Conservation (phyloP, 2,329 filamentous ascomycete species). For the Clarireedia hainanense region DNA sequence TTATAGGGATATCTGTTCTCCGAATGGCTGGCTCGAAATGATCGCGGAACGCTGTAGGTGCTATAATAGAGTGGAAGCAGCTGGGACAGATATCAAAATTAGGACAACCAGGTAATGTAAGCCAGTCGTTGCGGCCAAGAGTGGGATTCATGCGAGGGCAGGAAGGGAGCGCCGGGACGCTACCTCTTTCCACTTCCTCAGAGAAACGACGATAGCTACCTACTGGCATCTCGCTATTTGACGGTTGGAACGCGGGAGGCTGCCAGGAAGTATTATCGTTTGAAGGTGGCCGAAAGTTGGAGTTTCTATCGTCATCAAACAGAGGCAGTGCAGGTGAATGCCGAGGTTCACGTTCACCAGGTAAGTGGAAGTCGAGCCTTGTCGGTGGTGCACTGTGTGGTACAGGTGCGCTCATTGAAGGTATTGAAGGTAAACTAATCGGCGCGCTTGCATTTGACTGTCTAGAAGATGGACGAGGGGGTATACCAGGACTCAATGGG, state of each 20-base stretch:
- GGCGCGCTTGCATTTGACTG: slow-evolving; percentile 10
- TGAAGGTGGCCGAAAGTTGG: slow-evolving; percentile 9
- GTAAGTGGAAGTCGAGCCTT: slow-evolving; percentile 14
- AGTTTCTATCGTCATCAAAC: slow-evolving; percentile 13
- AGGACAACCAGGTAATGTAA: slow-evolving; percentile 62
- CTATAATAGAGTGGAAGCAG: slow-evolving; percentile 67
- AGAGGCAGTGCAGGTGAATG: slow-evolving; percentile 14
- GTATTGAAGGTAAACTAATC: slow-evolving; percentile 10
- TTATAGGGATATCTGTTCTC: slow-evolving; percentile 49
- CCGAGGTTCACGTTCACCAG: slow-evolving; percentile 18
- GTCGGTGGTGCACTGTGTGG: slow-evolving; percentile 14
- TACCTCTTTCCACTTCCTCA: slow-evolving; percentile 40
- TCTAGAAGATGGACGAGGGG: slow-evolving; percentile 15
- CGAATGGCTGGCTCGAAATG: slow-evolving; percentile 56
- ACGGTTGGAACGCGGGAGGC: slow-evolving; percentile 37
- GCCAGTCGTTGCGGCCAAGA: slow-evolving; percentile 67
- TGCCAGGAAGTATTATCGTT: slow-evolving; percentile 34
- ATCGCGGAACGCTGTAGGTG: slow-evolving; percentile 56
- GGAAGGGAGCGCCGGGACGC: slow-evolving; percentile 46
- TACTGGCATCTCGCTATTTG: slow-evolving; percentile 33
- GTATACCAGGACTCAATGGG: slow-evolving; percentile 14
- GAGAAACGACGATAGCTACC: slow-evolving; percentile 46
- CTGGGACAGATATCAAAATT: slow-evolving; percentile 75
- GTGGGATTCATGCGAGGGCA: slow-evolving; percentile 61
- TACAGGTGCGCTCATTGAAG: slow-evolving; percentile 6